phyloP scores from a whole-genome alignment of 2,329 filamentous ascomycete genomes.

The Corinectria fuckeliana region DNA sequence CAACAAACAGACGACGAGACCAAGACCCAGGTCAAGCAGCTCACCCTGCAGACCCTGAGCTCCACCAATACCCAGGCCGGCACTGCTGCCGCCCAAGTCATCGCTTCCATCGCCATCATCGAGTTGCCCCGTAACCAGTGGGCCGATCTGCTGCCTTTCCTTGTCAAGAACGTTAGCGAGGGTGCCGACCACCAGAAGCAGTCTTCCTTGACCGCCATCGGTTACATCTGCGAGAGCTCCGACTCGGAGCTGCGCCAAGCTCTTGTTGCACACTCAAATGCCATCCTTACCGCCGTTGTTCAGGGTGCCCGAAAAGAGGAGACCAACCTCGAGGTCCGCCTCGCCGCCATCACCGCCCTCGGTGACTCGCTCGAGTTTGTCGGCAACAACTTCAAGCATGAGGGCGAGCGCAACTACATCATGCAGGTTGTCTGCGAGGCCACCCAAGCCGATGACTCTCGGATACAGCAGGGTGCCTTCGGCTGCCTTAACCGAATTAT shows the following conservation, averaged over 20 bases:
- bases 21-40: constrained; percentile 86
- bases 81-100: constrained; percentile 90
- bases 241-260: constrained; percentile 84
- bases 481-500: constrained; percentile 99
- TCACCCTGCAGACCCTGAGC: constrained; percentile 85
- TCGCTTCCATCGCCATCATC: constrained; percentile 92
- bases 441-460: constrained; percentile 87
- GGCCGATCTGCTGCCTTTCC: constrained; percentile 84
- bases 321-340: constrained; percentile 85
- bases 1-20: constrained; percentile 80
- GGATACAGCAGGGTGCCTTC: constrained; percentile 95
- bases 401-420: constrained; percentile 99
- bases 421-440: constrained; percentile 99
- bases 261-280: constrained; percentile 88
- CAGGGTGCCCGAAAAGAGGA: constrained; percentile 98
- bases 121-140: constrained; percentile 94
- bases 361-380: constrained; percentile 98
- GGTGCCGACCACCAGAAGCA: constrained; percentile 91
- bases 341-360: constrained; percentile 91
- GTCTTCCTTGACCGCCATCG: constrained; percentile 92
- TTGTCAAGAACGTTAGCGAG: constrained; percentile 92
- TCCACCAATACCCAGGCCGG: constrained; percentile 84
- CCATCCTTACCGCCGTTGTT: constrained; percentile 95
- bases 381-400: constrained; percentile 97
- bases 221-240: constrained; percentile 97